A percentile compares a stretch with the other conserved stretches of the same genome.
Evolutionary conservation across 1,284 basidiomycete species (phyloP).

Genomic region (Boletus semigastroideus): DNA sequence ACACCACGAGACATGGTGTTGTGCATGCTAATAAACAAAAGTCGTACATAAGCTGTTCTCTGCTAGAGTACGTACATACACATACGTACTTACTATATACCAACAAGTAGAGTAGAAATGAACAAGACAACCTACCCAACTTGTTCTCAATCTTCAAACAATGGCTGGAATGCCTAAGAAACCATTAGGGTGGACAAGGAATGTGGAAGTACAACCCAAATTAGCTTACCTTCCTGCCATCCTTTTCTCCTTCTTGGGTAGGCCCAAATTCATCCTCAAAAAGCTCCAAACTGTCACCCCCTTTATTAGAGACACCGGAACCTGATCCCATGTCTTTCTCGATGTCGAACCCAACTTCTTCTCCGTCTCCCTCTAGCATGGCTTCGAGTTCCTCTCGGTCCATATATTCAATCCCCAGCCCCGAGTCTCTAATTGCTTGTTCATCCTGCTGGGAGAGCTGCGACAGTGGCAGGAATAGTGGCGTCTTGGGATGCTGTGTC

Average conservation of each 20-base stretch:
- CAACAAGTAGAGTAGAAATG: background rate
- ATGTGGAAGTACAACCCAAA: background rate
- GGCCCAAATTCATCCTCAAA: constrained; percentile 50
- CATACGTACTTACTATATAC: background rate
- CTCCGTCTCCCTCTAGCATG: constrained; percentile 65
- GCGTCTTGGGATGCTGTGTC: constrained; percentile 38
- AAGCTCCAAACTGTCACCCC: constrained; percentile 34
- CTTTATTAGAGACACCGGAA: background rate
- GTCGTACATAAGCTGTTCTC: background rate
- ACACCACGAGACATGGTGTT: constrained; percentile 21
- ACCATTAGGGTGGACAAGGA: background rate
- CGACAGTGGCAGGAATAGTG: constrained; percentile 63
- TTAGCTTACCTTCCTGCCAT: constrained; percentile 36
- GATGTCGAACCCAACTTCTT: constrained; percentile 53
- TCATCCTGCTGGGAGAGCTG: constrained; percentile 58
- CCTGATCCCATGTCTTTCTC: constrained; percentile 8
- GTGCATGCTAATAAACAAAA: background rate
- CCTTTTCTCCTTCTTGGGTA: constrained; percentile 43
- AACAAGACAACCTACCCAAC: background rate
- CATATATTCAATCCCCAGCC: constrained; percentile 66
- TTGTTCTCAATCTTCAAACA: constrained; percentile 59
- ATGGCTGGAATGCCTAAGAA: constrained; percentile 54
- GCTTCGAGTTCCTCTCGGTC: constrained; percentile 57
- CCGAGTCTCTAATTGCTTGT: constrained; percentile 52
- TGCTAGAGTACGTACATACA: no score